phyloP scores from a whole-genome alignment of 257 asterid species.

The Echium plantagineum region DNA sequence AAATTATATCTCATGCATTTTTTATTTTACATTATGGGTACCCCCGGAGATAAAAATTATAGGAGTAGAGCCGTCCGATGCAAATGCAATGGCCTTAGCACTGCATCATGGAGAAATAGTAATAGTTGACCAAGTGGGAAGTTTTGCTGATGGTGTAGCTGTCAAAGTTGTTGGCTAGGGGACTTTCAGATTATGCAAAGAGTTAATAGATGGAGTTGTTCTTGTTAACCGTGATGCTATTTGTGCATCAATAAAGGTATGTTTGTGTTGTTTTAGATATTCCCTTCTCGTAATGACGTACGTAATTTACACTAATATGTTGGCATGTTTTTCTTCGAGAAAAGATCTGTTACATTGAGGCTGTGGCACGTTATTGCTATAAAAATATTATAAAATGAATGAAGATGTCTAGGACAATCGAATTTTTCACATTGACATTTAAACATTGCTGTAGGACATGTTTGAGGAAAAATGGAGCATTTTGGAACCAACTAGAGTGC shows the following conservation, averaged over 20 bases:
- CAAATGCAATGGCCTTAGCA: conserved; percentile 90
- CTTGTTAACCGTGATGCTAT: conserved; percentile 90
- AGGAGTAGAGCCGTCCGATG: conserved; percentile 91
- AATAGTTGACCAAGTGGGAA: conserved; percentile 81
- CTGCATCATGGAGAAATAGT: conserved; percentile 68
- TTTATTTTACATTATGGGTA: no score
- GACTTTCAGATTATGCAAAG: conserved; percentile 65
- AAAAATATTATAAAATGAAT: no score
- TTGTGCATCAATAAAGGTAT: conserved; percentile 94
- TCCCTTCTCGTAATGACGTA: not conserved
- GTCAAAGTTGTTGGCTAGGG: conserved; percentile 93
- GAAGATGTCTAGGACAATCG: no score
- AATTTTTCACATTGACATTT: no score
- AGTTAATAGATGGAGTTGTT: conserved; percentile 79
- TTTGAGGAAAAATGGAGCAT: conserved; percentile 96
- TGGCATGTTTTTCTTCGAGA: no score
- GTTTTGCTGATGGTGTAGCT: conserved; percentile 97
- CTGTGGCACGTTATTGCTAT: no score
- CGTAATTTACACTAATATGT: not conserved
- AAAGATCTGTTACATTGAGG: not conserved
- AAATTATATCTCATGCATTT: no score
- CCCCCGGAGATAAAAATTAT: conserved; percentile 68
- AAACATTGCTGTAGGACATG: conserved; percentile 49
- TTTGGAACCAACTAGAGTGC: conserved; percentile 96
- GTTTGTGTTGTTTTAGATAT: not conserved